These are phyloP conservation scores for Beauveria sp. DNA, from an alignment of 2,329 filamentous ascomycete species.

Conservation along the genomic window DNA sequence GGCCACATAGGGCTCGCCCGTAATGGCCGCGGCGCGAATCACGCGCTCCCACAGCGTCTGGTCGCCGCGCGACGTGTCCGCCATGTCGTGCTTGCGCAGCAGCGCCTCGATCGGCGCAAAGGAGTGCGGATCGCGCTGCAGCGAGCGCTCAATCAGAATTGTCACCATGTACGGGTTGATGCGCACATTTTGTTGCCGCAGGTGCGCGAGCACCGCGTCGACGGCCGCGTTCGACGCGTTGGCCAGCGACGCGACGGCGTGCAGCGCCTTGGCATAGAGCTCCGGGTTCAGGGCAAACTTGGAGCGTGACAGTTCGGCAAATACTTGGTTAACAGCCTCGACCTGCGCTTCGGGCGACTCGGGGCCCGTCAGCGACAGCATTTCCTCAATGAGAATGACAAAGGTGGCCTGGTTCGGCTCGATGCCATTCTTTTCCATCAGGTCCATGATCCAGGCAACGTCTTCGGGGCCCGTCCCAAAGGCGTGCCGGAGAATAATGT, in stretches of 20 bases:
- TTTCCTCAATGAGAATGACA: conserved; percentile 60
- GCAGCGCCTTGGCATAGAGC: conserved; percentile 63
- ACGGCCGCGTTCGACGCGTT: conserved; percentile 41
- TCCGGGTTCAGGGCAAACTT: conserved; percentile 51
- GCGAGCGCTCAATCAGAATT: conserved; percentile 62
- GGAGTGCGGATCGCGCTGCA: conserved; percentile 50
- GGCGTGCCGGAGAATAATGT: conserved; percentile 57
- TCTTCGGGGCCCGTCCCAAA: conserved; percentile 42
- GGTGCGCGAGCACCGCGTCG: conserved; percentile 53
- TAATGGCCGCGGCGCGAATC: conserved; percentile 56
- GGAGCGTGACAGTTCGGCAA: conserved; percentile 50
- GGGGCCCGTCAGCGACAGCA: conserved; percentile 35
- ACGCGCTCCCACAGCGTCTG: conserved; percentile 63
- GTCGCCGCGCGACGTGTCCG: conserved; percentile 35
- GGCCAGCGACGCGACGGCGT: conserved; percentile 33
- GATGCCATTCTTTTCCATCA: conserved; percentile 51
- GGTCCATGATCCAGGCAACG: conserved; percentile 43
- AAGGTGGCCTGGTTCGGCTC: conserved; percentile 62
- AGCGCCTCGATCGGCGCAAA: conserved; percentile 52
- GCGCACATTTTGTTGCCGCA: conserved; percentile 44
- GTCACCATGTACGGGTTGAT: conserved; percentile 64
- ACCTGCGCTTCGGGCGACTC: conserved; percentile 41
- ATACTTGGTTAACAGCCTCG: conserved; percentile 42
- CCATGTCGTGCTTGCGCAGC: conserved; percentile 47
- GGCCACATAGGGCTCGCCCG: conserved; percentile 42